Evolutionary conservation across 345 rosid genomes (phyloP).

Genomic region (Pistacia integerrima): DNA sequence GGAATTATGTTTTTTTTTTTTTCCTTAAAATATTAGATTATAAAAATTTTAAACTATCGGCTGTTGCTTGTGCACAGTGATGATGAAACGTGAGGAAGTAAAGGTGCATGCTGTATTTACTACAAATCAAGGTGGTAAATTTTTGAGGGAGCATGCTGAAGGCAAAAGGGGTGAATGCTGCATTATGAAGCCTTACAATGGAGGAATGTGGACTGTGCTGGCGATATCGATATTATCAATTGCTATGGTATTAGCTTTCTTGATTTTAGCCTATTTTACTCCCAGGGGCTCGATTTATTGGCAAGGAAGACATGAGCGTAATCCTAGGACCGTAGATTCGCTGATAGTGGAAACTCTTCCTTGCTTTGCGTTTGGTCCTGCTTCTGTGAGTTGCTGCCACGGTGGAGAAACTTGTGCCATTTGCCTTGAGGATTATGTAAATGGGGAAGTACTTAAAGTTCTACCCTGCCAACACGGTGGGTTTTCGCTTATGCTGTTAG

Average conservation of each 20-base stretch:
- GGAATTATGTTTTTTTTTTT: neutral
- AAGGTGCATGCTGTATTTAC: conserved; percentile 62
- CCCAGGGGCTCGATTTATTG: conserved; percentile 54
- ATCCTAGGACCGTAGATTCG: conserved; percentile 35
- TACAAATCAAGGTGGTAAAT: conserved; percentile 52
- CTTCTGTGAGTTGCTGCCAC: conserved; percentile 26
- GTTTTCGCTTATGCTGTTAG: conserved; percentile 8
- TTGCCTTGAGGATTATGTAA: conserved; percentile 74
- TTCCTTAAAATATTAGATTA: neutral
- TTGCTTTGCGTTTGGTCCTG: conserved; percentile 40
- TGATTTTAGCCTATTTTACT: conserved; percentile 43
- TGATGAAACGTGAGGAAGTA: conserved; percentile 49
- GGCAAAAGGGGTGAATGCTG: conserved; percentile 60
- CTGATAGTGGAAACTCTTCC: conserved; percentile 59
- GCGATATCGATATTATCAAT: conserved; percentile 59
- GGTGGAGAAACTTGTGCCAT: conserved; percentile 65
- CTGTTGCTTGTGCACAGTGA: conserved; percentile 48
- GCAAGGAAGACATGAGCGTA: conserved; percentile 30
- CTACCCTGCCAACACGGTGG: conserved; percentile 80
- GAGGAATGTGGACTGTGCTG: conserved; percentile 61
- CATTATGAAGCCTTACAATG: conserved; percentile 37
- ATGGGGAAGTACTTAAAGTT: conserved; percentile 63
- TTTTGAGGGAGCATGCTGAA: conserved; percentile 46
- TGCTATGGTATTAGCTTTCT: conserved; percentile 42
- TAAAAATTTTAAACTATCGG: neutral